Conservation (phyloP, 805 yeast genomes). For the Middelhovenomyces tepae region DNA sequence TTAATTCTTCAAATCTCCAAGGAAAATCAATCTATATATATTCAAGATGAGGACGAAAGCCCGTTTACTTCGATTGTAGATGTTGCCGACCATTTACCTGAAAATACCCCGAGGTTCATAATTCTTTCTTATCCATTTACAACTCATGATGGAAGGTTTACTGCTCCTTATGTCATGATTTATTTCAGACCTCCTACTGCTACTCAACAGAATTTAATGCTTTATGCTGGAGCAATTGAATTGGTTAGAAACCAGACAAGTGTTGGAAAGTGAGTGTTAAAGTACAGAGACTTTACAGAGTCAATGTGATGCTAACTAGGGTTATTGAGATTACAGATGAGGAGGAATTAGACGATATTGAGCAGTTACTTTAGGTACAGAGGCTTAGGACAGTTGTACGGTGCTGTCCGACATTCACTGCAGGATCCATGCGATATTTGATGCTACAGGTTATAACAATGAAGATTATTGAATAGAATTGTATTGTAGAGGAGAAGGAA, state of each 20-base stretch:
- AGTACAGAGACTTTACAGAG: neutral
- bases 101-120: constrained; percentile 68
- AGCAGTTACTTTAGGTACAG: too few relatives aligned
- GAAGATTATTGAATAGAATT: too few relatives aligned
- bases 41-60: constrained; percentile 39
- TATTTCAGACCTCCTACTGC: constrained; percentile 85
- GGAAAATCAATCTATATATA: constrained; percentile 11
- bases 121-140: constrained; percentile 69
- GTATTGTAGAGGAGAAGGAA: too few relatives aligned
- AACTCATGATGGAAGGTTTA: constrained; percentile 60
- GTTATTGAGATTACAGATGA: constrained; percentile 56
- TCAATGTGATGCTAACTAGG: constrained; percentile 23
- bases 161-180: constrained; percentile 67
- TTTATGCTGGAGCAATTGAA: constrained; percentile 87
- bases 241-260: constrained; percentile 70
- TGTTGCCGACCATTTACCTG: constrained; percentile 69
- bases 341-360: constrained; percentile 59
- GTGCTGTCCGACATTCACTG: too few relatives aligned
- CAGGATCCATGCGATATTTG: too few relatives aligned
- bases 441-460: too few relatives aligned
- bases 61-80: constrained; percentile 47
- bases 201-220: constrained; percentile 75
- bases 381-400: too few relatives aligned
- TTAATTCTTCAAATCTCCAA: constrained; percentile 39
- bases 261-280: constrained; percentile 41